A percentile compares a stretch with the other conserved stretches of the same genome.
Evolutionary conservation across 208 protist genomes (phyloP).

Genomic region (Trypanosoma caninum): DNA sequence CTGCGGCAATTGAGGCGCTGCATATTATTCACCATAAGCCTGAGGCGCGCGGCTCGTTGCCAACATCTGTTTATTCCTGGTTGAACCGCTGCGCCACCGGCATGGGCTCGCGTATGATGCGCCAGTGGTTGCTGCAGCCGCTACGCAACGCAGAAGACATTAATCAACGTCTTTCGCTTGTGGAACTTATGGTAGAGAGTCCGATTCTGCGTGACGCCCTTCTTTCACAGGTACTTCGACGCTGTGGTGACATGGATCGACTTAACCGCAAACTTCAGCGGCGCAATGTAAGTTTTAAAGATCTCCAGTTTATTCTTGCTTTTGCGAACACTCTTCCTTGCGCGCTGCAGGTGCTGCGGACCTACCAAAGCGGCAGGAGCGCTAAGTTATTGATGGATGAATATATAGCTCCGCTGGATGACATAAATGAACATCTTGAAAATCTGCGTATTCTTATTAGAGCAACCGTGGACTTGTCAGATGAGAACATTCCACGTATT

Average conservation of each 20-base stretch:
- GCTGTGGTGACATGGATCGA: slow-evolving; percentile 92
- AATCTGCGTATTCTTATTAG: slow-evolving; percentile 83
- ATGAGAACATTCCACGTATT: slow-evolving; percentile 80
- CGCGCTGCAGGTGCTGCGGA: slow-evolving; percentile 61
- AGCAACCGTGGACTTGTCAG: slow-evolving; percentile 75
- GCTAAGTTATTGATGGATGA: slow-evolving; percentile 78
- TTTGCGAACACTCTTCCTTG: slow-evolving; percentile 76
- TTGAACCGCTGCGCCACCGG: slow-evolving; percentile 95
- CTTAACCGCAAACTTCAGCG: slow-evolving; percentile 92
- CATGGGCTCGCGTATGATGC: slow-evolving; percentile 95
- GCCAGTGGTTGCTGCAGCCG: slow-evolving; percentile 97
- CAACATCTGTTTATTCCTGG: slow-evolving; percentile 88
- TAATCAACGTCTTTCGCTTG: slow-evolving; percentile 90
- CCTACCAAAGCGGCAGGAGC: slow-evolving; percentile 56
- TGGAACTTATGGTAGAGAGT: slow-evolving; percentile 91
- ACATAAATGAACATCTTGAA: slow-evolving; percentile 76
- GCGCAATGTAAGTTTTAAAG: slow-evolving; percentile 75
- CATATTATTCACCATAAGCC: slow-evolving; percentile 88
- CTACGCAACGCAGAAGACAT: slow-evolving; percentile 92
- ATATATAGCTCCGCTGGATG: slow-evolving; percentile 83
- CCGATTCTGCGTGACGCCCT: slow-evolving; percentile 81
- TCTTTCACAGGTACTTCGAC: slow-evolving; percentile 76
- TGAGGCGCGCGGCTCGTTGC: slow-evolving; percentile 65
- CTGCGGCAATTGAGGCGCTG: slow-evolving; percentile 89
- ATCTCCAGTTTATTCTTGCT: slow-evolving; percentile 80